Conservation (phyloP, 768 basidiomycete species). For the Termitomyces sp. region DNA sequence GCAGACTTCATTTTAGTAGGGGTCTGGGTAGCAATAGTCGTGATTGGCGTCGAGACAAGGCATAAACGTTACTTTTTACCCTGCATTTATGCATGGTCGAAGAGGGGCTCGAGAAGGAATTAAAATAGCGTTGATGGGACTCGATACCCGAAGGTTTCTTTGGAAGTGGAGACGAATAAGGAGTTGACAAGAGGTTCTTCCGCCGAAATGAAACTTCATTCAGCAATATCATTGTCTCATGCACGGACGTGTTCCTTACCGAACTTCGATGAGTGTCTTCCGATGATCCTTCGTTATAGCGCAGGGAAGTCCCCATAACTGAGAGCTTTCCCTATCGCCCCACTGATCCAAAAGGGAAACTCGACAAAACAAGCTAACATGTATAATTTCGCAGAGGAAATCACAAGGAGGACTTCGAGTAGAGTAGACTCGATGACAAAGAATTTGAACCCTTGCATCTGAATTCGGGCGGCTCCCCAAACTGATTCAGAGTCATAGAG, state of each 20-base stretch:
- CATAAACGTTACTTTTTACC: not conserved
- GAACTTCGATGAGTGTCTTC: too few relatives aligned
- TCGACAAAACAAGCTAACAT: too few relatives aligned
- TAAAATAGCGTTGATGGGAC: constrained; percentile 3
- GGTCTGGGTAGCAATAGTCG: not conserved
- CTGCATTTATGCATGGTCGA: constrained; percentile 3
- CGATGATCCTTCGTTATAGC: not conserved
- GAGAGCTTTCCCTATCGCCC: not conserved
- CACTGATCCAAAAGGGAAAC: not conserved
- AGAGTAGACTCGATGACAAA: not conserved
- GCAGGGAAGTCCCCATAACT: too few relatives aligned
- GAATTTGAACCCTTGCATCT: not conserved
- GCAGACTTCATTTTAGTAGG: constrained; percentile 9
- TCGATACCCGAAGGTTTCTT: not conserved
- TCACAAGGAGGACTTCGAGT: not conserved
- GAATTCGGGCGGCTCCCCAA: not conserved
- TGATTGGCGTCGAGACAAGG: not conserved
- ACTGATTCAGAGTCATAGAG: too few relatives aligned
- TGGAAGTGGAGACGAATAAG: not conserved
- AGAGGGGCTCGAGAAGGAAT: constrained; percentile 1
- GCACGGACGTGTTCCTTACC: not conserved
- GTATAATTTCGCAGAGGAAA: not conserved
- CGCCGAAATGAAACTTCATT: not conserved
- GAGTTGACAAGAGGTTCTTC: not conserved
- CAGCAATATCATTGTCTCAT: not conserved